Evolutionary conservation across 495 filamentous ascomycete species (phyloP).

Genomic region (Talaromyces liani): DNA sequence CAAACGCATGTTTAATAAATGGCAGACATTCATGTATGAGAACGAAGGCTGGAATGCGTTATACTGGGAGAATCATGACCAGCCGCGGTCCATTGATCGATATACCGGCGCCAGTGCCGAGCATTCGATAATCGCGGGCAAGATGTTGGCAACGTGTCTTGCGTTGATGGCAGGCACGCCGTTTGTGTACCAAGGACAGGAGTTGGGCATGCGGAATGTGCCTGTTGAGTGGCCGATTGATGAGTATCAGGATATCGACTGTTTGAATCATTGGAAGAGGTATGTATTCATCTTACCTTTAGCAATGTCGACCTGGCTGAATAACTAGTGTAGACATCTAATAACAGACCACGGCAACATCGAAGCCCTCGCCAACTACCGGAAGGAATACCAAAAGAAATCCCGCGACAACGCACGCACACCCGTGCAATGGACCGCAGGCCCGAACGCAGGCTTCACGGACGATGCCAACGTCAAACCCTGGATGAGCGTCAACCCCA

Average conservation of each 20-base stretch:
- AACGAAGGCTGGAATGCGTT: conserved; percentile 65
- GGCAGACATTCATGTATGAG: conserved; percentile 63
- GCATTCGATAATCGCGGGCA: conserved; percentile 40
- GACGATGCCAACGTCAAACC: conserved; percentile 36
- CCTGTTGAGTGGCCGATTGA: conserved; percentile 56
- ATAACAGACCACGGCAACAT: conserved; percentile 26
- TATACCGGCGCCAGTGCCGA: conserved; percentile 44
- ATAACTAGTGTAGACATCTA: conserved; percentile 21
- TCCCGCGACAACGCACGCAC: conserved; percentile 50
- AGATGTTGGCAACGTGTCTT: conserved; percentile 57
- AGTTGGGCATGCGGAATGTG: conserved; percentile 69
- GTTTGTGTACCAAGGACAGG: conserved; percentile 72
- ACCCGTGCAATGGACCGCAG: conserved; percentile 45
- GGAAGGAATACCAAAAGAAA: conserved; percentile 42
- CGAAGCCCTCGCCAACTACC: conserved; percentile 24
- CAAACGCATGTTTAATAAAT: conserved; percentile 51
- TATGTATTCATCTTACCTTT: conserved; percentile 9
- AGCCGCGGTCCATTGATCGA: conserved; percentile 55
- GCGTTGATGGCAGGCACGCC: conserved; percentile 57
- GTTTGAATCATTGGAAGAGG: conserved; percentile 54
- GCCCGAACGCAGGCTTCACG: conserved; percentile 45
- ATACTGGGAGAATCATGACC: conserved; percentile 71
- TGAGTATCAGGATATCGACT: conserved; percentile 68
- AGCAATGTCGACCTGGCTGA: neutral
- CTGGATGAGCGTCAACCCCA: conserved; percentile 56